phyloP scores from a whole-genome alignment of 805 yeast species.

The Candida wancherniae region DNA sequence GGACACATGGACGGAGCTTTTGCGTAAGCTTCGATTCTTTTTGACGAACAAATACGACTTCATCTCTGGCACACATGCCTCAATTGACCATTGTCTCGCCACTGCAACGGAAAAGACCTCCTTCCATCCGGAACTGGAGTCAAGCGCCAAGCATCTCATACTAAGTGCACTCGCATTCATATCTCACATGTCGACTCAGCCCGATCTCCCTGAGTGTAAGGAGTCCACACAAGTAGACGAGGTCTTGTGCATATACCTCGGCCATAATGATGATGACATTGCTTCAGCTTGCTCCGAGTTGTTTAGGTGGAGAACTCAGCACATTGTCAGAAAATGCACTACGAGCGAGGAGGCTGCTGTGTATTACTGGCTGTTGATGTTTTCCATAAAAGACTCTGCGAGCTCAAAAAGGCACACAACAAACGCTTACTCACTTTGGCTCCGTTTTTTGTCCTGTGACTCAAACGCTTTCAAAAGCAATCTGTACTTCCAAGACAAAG shows the following conservation, averaged over 20 bases:
- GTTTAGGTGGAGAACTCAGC: slow-evolving; percentile 51
- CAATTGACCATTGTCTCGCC: too few species aligned
- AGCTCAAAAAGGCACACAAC: slow-evolving; percentile 21
- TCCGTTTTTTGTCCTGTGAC: slow-evolving; percentile 41
- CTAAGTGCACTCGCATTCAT: slow-evolving; percentile 3
- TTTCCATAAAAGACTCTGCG: slow-evolving; percentile 27
- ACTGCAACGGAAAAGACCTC: too few species aligned
- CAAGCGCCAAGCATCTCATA: not conserved
- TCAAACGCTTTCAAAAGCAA: slow-evolving; percentile 9
- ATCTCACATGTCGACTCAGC: slow-evolving; percentile 2
- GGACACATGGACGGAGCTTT: slow-evolving; percentile 2
- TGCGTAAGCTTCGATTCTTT: too few species aligned
- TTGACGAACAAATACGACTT: too few species aligned
- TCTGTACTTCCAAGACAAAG: slow-evolving; percentile 21
- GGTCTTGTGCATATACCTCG: slow-evolving; percentile 30
- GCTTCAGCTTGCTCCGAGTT: slow-evolving; percentile 35
- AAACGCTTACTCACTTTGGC: slow-evolving; percentile 50
- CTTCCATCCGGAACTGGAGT: not conserved
- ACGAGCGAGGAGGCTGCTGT: slow-evolving; percentile 7
- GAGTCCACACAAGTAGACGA: slow-evolving; percentile 11
- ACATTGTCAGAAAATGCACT: slow-evolving; percentile 19
- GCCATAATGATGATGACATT: slow-evolving; percentile 34
- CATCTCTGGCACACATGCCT: slow-evolving; percentile 6
- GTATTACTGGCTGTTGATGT: slow-evolving; percentile 46
- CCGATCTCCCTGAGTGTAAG: not conserved